A percentile compares a stretch with the other conserved stretches of the same genome.
Conservation (phyloP, 2,329 filamentous ascomycete genomes). For the Xylaria sp. region DNA sequence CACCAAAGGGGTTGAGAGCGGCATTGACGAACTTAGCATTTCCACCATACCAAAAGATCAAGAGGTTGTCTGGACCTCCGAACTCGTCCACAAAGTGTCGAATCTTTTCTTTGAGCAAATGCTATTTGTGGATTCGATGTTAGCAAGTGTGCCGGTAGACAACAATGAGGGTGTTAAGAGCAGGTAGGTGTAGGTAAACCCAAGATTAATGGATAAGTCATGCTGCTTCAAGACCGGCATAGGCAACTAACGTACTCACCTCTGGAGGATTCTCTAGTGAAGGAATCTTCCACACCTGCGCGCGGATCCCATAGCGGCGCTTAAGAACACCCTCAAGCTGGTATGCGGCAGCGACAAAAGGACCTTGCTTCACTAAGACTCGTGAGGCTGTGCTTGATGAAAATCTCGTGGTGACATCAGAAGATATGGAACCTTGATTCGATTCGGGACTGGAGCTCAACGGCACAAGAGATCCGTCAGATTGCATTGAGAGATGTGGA, state of each 20-base stretch:
- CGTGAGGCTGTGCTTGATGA: background rate
- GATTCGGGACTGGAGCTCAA: background rate
- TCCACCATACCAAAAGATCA: constrained; percentile 39
- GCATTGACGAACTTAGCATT: constrained; percentile 26
- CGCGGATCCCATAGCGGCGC: constrained; percentile 25
- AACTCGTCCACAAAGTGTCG: constrained; percentile 31
- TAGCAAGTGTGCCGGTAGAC: background rate
- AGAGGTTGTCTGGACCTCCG: constrained; percentile 29
- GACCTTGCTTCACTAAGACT: constrained; percentile 2
- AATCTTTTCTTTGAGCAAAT: constrained; percentile 31
- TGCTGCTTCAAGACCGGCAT: background rate
- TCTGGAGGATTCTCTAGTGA: constrained; percentile 17
- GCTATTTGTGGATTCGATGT: background rate
- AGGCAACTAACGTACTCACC: background rate
- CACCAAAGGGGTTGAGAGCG: background rate
- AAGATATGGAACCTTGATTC: background rate
- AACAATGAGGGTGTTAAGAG: background rate
- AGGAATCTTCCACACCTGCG: constrained; percentile 36
- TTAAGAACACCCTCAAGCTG: constrained; percentile 29
- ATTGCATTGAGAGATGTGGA: background rate
- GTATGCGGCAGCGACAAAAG: constrained; percentile 31
- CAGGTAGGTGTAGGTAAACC: background rate
- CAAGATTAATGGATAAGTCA: background rate
- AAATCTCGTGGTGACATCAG: background rate
- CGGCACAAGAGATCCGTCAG: background rate